Percentiles rank a stretch among this genome's conserved stretches.
phyloP scores from a whole-genome alignment of 106 monocot genomes.

The Apostasia shenzhenica region DNA sequence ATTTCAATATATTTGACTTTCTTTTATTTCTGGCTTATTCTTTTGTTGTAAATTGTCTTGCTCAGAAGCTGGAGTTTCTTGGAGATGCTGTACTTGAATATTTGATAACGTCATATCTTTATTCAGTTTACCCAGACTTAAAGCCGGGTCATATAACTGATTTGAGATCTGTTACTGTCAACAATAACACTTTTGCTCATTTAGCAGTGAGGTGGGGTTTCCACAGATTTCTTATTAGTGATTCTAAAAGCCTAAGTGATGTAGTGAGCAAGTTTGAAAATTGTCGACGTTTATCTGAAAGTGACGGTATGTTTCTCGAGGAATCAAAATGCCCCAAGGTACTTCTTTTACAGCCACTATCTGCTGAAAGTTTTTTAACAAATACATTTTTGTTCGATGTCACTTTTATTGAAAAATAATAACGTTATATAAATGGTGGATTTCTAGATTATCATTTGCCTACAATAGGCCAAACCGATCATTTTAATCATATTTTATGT shows the following conservation, averaged over 20 bases:
- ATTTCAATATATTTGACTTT: background rate
- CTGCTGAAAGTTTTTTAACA: background rate
- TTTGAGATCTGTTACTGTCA: conserved; percentile 57
- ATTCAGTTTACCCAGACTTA: conserved; percentile 76
- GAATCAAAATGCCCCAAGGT: conserved; percentile 92
- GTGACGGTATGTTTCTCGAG: conserved; percentile 41
- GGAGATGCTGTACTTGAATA: conserved; percentile 98
- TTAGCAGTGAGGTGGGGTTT: conserved; percentile 46
- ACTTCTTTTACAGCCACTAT: conserved; percentile 8
- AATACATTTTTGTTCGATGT: too few relatives aligned
- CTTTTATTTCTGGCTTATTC: background rate
- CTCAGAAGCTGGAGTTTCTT: conserved; percentile 94
- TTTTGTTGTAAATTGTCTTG: conserved; percentile 1
- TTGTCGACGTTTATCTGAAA: conserved; percentile 22
- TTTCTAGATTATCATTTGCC: too few relatives aligned
- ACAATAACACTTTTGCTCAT: conserved; percentile 77
- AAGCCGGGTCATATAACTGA: conserved; percentile 96
- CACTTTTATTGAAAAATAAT: too few relatives aligned
- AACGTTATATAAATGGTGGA: too few relatives aligned
- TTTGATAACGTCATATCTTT: conserved; percentile 91
- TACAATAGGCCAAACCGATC: too few relatives aligned
- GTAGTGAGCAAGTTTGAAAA: conserved; percentile 65
- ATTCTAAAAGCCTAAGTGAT: conserved; percentile 46
- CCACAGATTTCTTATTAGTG: conserved; percentile 57
- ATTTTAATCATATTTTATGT: too few relatives aligned